Base-by-base conservation (phyloP, 2,329 filamentous ascomycete species). In the Sodiomyces alkalinus region DNA sequence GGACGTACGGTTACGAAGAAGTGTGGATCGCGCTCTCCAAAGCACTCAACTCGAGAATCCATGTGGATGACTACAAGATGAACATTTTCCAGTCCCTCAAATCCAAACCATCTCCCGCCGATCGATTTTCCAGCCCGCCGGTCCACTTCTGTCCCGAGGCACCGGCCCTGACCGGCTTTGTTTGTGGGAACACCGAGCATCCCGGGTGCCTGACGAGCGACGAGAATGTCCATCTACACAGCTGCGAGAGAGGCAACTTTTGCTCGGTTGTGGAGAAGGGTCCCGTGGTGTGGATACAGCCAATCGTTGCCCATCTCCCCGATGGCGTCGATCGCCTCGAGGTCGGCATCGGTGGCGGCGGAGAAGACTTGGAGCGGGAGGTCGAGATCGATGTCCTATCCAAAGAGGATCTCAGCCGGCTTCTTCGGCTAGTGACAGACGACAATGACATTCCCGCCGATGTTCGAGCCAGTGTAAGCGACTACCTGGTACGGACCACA, bases 1-100 rank as follows among this genome's bases (percentile, higher is more conserved):
- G 86, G 85, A 94, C 87, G 0, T 90, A 90, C 45, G 64, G 64
- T 1, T 93, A 94, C 37, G 86, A 96, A 47, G 80, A 92, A 29
- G 83, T 93, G 0, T 94, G 85, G 85, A 59, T 85, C 33, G 78
- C 82, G 0, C 53, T 96, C 1, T 75, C 83, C 0, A 67, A 74
- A 14, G 69, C 73, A 8, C 56, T 94, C 1, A 53, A 68, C 5
- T 76, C 75, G 3, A 65, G 62, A 60, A 68, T 93, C 2, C 87
- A 94, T 41, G 69, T 94, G 3, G 83, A 92, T 45, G 57, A 69
- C 11, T 94, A 94, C 46, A 82, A 86, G 39, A 60, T 77, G 43
- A 53, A 63, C 1, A 60, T 94, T 0, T 94, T 92, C 44, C 57
- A 57, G 22, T 69, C 75, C 1, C 64, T 86, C 0, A 51, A 63